These are phyloP conservation scores for Ministeria vibrans DNA, from an alignment of 78 protist genomes.

Conservation along the genomic window DNA sequence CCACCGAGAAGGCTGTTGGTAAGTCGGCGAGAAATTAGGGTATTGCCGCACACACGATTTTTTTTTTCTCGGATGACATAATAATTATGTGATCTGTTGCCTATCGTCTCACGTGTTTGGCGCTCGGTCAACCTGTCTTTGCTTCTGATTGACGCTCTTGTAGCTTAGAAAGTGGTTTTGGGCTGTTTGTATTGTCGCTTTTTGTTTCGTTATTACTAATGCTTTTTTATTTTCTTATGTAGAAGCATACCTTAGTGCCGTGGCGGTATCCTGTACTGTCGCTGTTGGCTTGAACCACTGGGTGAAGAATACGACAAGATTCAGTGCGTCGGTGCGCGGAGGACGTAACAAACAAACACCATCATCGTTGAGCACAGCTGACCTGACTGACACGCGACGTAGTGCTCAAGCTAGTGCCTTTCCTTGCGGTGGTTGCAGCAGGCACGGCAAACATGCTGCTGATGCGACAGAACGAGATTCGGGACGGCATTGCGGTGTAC, in stretches of 20 bases:
- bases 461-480: conserved; percentile 21
- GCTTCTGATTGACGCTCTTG: too few species aligned
- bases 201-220: not conserved
- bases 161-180: too few species aligned
- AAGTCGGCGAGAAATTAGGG: not conserved
- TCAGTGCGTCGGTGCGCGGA: not conserved
- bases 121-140: not conserved
- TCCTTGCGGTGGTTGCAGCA: conserved; percentile 13
- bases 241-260: conserved; percentile 12
- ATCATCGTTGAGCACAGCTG: too few species aligned
- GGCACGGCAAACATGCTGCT: conserved; percentile 6
- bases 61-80: not conserved
- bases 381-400: too few species aligned
- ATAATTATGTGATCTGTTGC: not conserved
- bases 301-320: not conserved
- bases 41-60: not conserved
- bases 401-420: not conserved
- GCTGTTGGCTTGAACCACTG: not conserved
- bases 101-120: not conserved
- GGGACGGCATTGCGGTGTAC: conserved; percentile 11
- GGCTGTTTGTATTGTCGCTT: not conserved
- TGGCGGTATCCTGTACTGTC: not conserved
- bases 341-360: too few species aligned
- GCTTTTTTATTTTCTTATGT: not conserved
- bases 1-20: not conserved